Evolutionary conservation across 2,329 filamentous ascomycete genomes (phyloP), one percentile per base, ranked within the genome.

Genomic region (Fusarium nygamai): DNA sequence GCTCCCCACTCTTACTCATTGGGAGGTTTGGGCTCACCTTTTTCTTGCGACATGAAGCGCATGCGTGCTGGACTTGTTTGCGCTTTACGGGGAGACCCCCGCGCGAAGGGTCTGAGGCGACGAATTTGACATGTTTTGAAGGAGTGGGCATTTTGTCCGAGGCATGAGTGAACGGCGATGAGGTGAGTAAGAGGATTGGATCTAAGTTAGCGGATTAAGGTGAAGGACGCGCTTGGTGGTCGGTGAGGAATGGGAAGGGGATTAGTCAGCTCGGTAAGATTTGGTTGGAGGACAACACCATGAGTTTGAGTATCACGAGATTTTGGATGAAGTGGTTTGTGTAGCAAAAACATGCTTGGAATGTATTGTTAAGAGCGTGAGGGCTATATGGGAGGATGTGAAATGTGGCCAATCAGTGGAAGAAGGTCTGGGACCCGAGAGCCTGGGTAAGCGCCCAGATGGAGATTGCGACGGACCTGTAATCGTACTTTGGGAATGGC

Each of bases 31-130:
- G 39, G 13, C 78, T 53, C 58, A 88, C 87, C 84, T 90, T 90
- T 69, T 86, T 86, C 56, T 85, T 86, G 9, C 89, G 86, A 73
- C 89, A 91, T 5, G 83, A 80, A 1, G 84, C 82, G 71, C 89
- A 91, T 9, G 89, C 89, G 36, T 90, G 88, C 65, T 86, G 85
- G 29, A 90, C 88, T 76, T 91, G 89, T 72, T 89, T 89, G 58
- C 89, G 83, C 81, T 91, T 91, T 62, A 89, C 82, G 9, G 88
- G 88, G 66, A 90, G 80, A 24, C 88, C 88, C 53, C 83, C 83
- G 22, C 83, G 79, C 31, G 83, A 83, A 11, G 83, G 83, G 79
- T 90, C 87, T 19, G 88, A 87, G 61, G 85, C 87, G 65, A 91
- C 86, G 78, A 91, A 91, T 76, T 86, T 89, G 80, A 90, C 88